Conservation (phyloP, 2,329 filamentous ascomycete genomes). For the Botrytis cinerea region DNA sequence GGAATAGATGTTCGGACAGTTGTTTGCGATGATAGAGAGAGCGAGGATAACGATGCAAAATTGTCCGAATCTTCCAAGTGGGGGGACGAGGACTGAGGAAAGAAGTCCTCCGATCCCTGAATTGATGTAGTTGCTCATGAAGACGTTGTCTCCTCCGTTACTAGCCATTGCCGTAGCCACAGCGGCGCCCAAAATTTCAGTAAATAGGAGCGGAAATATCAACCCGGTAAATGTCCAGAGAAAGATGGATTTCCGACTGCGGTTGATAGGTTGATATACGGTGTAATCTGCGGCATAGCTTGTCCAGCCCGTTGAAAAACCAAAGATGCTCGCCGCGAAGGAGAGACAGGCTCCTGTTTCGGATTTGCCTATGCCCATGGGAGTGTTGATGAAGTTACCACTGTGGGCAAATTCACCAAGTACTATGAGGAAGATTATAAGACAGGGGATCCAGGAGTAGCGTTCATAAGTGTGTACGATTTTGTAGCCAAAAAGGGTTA, state of each 20-base stretch:
- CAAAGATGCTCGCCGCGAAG: constrained; percentile 66
- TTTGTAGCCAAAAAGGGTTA: constrained; percentile 76
- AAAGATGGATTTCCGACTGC: constrained; percentile 64
- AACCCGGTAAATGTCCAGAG: constrained; percentile 68
- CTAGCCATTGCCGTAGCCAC: constrained; percentile 63
- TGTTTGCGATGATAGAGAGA: constrained; percentile 68
- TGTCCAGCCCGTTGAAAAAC: constrained; percentile 73
- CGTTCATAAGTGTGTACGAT: constrained; percentile 77
- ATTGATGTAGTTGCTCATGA: constrained; percentile 54
- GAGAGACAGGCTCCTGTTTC: constrained; percentile 65
- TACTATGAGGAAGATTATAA: constrained; percentile 72
- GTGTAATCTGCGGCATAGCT: constrained; percentile 77
- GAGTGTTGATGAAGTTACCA: constrained; percentile 61
- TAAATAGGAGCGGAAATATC: constrained; percentile 71
- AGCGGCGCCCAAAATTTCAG: constrained; percentile 71
- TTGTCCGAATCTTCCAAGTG: constrained; percentile 67
- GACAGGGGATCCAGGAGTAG: constrained; percentile 72
- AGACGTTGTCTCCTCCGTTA: constrained; percentile 56
- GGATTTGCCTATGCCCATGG: constrained; percentile 58
- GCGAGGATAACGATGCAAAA: constrained; percentile 70
- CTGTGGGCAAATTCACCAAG: constrained; percentile 68
- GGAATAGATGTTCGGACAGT: constrained; percentile 73
- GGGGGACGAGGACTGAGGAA: constrained; percentile 59
- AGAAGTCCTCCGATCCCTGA: constrained; percentile 68
- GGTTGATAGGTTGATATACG: constrained; percentile 69